Base-by-base conservation (phyloP, 2,329 filamentous ascomycete genomes). In the Phialocephala subalpina region DNA sequence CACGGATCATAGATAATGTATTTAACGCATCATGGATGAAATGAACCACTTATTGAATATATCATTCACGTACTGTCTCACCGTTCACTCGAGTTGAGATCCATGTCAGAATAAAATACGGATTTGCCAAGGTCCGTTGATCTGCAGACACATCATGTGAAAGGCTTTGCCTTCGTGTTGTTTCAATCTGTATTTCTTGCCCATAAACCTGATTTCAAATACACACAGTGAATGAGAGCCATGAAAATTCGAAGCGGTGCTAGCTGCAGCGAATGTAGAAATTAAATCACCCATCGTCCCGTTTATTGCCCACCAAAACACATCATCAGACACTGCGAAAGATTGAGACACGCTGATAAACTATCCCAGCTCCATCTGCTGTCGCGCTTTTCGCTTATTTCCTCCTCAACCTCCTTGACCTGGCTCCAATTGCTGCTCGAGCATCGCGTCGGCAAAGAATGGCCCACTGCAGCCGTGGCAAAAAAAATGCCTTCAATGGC, bases 321-420 rank as follows among this genome's bases (percentile, higher is more conserved):
- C 55, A 38, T 38, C 29, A 58, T 58, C 27, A 58, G 29, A 58
- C 25, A 58, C 55, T 58, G 55, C 55, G 55, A 35, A 58, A 58
- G 27, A 25, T 58, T 58, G 25, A 58, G 55, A 58, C 55, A 58
- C 33, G 55, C 55, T 38, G 55, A 14, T n/a, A 58, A 36, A 58
- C 25, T 58, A n/a, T 58, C 55, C 55, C 55, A 58, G 55, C 55
- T 18, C 55, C 55, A 58, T 58, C 16, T 58, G 12, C 33, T 25
- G 29, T 33, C 33, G 25, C 16, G 55, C 25, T 58, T n/a, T 58
- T 36, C 55, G 18, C 29, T 33, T 27, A 6, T 35, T 3, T 36
- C 55, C 25, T 33, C 16, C 25, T 58, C 55, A 36, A 35, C 25
- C 55, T 38, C 55, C 29, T 58, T 36, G 55, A 35, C 29, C 16